Base-by-base conservation (phyloP, 2,329 filamentous ascomycete species). In the Parastagonospora nodorum region DNA sequence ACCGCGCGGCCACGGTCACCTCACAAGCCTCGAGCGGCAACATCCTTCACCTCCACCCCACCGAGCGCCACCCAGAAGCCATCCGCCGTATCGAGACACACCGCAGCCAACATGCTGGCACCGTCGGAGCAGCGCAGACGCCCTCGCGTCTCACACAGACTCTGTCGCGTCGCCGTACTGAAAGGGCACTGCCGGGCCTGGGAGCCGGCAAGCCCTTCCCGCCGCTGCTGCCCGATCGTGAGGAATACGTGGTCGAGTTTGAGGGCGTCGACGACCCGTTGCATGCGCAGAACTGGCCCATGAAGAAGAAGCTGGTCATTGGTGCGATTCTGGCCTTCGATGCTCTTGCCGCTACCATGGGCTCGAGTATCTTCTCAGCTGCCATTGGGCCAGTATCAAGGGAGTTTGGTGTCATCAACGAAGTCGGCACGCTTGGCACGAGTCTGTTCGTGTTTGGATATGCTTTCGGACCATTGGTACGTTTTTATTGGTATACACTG, bases 221-320 rank as follows among this genome's bases (percentile, higher is more conserved):
- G 2, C 88, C 88, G 2, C 78, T 75, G 0, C 71, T 92, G 39
- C 88, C 88, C 2, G 84, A 86, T 4, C 80, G 82, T 60, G 89
- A 93, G 63, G 85, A 89, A 57, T 93, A 92, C 66, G 88, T 92
- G 0, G 89, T 93, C 40, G 89, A 83, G 45, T 97, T 95, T 65
- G 87, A 92, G 60, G 91, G 91, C 0, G 87, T 85, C 1, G 82
- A 92, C 57, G 92, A 96, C 66, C 92, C 91, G 2, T 68, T 92
- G 55, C 91, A 96, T 73, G 87, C 91, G 0, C 89, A 94, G 75
- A 97, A 96, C 71, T 97, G 92, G 92, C 81, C 89, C 0, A 72
- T 88, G 54, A 84, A 78, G 66, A 92, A 89, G 78, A 96, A 96
- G 85, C 43, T 91, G 35, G 63, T 81, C 6, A 88, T 87, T 1